phyloP scores from a whole-genome alignment of 2,329 filamentous ascomycete species.

The Pseudocercospora eumusae region DNA sequence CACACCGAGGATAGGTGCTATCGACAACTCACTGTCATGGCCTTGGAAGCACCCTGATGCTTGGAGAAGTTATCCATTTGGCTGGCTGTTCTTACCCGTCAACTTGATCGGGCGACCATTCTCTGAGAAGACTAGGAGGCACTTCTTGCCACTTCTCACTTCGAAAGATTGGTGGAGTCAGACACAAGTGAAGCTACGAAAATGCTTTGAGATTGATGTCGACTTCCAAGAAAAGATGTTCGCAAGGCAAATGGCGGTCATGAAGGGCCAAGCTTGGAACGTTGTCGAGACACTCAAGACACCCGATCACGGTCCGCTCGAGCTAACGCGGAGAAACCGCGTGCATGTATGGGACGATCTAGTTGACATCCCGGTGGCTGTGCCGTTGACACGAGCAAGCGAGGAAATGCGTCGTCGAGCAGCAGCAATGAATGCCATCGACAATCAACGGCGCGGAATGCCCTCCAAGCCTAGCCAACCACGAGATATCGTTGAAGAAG shows the following conservation, averaged over 20 bases:
- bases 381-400: slow-evolving; percentile 81
- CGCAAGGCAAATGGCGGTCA: slow-evolving; percentile 94
- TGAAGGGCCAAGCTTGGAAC: slow-evolving; percentile 99
- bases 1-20: slow-evolving; percentile 79
- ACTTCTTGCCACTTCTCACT: slow-evolving; percentile 93
- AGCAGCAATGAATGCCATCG: slow-evolving; percentile 27
- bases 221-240: slow-evolving; percentile 99
- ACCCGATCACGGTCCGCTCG: slow-evolving; percentile 85
- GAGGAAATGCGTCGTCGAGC: slow-evolving; percentile 74
- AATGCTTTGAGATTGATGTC: slow-evolving; percentile 85
- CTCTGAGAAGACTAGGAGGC: slow-evolving; percentile 86
- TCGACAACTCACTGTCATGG: slow-evolving; percentile 97
- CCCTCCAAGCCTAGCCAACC: background rate
- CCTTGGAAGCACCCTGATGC: slow-evolving; percentile 99
- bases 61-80: slow-evolving; percentile 89
- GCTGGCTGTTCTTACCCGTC: slow-evolving; percentile 96
- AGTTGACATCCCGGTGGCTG: slow-evolving; percentile 91
- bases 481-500: slow-evolving; percentile 33
- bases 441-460: slow-evolving; percentile 11
- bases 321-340: slow-evolving; percentile 83
- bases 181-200: slow-evolving; percentile 81
- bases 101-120: slow-evolving; percentile 95
- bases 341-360: slow-evolving; percentile 98
- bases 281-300: slow-evolving; percentile 97
- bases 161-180: slow-evolving; percentile 97